Evolutionary conservation across 2,329 filamentous ascomycete genomes (phyloP), one percentile per base, ranked within the genome.

Genomic region (Neodidymelliopsis sp.): DNA sequence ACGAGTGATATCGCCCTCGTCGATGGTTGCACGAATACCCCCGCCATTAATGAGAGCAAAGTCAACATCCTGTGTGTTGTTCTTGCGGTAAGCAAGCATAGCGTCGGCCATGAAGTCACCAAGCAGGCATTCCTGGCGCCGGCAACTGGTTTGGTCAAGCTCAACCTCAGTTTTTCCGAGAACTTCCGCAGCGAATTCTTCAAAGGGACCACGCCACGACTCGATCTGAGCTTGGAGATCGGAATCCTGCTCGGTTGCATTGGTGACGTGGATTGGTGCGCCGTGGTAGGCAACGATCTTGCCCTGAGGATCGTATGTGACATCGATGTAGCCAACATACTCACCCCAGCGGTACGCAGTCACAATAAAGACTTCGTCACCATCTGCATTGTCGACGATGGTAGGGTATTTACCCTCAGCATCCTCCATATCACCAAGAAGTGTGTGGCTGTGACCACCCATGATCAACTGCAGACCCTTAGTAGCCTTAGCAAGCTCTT

Each of bases 341-440:
- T 87, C 83, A 40, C 85, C 85, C 85, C 85, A 88, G 54, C 84
- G 80, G 64, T 84, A 88, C 2, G 84, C 81, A 6, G 84, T 86
- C 13, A 88, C 85, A 60, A 87, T 79, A 63, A 87, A 88, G 38
- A 88, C 85, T 60, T 88, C 85, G 24, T 87, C 81, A 33, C 83
- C 84, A 38, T 83, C 80, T 53, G 77, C 69, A 66, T 88, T 86
- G 20, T 80, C 71, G 41, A 79, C 78, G 39, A 88, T 83, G 11
- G 85, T 88, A 1, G 85, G 85, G 62, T 88, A 88, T 7, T 80
- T 75, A 24, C 84, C 85, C 59, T 78, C 75, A 11, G 84, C 80
- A 18, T 76, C 77, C n/a, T 76, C 67, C 74, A 85, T 81, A 60
- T 82, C 75, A 40, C 84, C 85, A 1, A 88, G 77, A 0, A 81